Base-by-base conservation (phyloP, 345 rosid genomes). In the Streptanthus diversifolius region DNA sequence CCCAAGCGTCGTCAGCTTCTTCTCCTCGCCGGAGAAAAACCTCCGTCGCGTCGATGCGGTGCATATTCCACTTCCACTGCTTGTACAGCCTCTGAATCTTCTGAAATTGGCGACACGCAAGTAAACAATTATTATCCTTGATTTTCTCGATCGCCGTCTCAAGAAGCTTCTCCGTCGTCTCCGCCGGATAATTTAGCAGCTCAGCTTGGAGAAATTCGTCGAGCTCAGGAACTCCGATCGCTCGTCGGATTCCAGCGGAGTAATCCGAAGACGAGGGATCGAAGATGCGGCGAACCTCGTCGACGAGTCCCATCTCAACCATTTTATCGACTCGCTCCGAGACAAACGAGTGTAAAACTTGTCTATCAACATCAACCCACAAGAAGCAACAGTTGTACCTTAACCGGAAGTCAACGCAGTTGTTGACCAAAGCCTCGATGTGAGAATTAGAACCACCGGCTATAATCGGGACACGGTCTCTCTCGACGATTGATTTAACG, bases 381-480 rank as follows among this genome's bases (percentile, higher is more conserved):
- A 93, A 69, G 72, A 93, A 89, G 64, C 89, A 89, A 21, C 88
- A 93, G 4, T 84, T 87, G 29, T 89, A 81, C 74, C 83, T 82
- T n/a, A 63, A 65, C n/a, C 71, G 93, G 24, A 93, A 90, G 15
- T 90, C 83, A 9, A 81, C 71, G 54, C 82, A 83, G 0, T 76
- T 71, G 56, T 86, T 84, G 55, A 81, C 93, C 45, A 93, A 79
- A 5, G 90, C 90, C 43, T 86, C 81, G 19, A 93, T 79, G 74
- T 82, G 90, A 8, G 98, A 93, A 40, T 89, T 93, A 1, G 98
- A 93, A 8, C 98, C 98, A 0, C 98, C 98, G 1, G 95, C 96
- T 14, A 93, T 80, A 36, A 93, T 85, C 0, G 98, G 97, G 17
- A 84, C 75, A 9, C 85, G 85, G 41, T 79, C 81, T 1, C 82